phyloP scores from a whole-genome alignment of 371 early-diverging fungal genomes.

The Mucor velutinosus region DNA sequence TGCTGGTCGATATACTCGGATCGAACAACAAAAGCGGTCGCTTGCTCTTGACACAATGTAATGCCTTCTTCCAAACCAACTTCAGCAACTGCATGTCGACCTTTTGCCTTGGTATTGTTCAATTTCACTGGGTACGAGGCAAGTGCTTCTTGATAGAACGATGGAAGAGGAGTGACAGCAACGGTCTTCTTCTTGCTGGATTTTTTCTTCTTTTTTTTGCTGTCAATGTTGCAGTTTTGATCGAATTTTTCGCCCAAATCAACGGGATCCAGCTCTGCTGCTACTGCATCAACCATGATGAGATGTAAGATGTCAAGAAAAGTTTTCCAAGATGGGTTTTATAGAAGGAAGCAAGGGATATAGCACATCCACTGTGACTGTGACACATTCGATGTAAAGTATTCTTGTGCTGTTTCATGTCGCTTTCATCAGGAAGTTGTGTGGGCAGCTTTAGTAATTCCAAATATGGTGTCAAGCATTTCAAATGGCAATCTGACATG shows the following conservation, averaged over 20 bases:
- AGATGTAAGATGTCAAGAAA: background rate
- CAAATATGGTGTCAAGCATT: too few species aligned
- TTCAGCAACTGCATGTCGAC: conserved; percentile 64
- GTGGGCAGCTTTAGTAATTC: too few species aligned
- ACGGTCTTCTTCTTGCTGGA: conserved; percentile 9
- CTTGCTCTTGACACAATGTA: conserved; percentile 55
- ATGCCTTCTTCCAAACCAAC: conserved; percentile 53
- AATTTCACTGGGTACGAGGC: conserved; percentile 33
- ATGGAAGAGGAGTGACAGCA: background rate
- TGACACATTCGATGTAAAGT: background rate
- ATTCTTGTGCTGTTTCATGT: background rate
- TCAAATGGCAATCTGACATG: background rate
- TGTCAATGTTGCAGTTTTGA: background rate
- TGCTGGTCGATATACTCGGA: conserved; percentile 52
- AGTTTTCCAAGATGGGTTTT: background rate
- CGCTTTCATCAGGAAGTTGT: background rate
- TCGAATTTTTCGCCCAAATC: conserved; percentile 7
- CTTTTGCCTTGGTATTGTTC: conserved; percentile 53
- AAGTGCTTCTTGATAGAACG: conserved; percentile 27
- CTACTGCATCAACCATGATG: background rate
- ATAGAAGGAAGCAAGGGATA: background rate
- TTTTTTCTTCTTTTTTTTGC: conserved; percentile 4
- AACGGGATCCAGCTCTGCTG: background rate
- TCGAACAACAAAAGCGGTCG: conserved; percentile 63
- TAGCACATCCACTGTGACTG: background rate